Percentiles rank a stretch among this genome's conserved stretches.
Conservation (phyloP, 106 monocot genomes). For the Amphibolis antarctica region DNA sequence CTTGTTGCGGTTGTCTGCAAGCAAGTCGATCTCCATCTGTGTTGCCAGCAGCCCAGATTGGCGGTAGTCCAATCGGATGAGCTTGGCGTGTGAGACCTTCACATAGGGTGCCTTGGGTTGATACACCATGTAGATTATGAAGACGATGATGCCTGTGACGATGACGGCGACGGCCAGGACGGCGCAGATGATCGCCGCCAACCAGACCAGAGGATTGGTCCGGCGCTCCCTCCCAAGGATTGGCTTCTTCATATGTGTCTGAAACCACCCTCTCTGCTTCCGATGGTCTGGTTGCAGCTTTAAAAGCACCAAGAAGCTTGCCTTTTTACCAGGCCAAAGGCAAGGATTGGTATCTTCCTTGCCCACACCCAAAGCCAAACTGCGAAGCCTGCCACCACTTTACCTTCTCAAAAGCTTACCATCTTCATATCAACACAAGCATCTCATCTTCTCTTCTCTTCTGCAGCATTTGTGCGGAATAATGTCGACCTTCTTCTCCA, state of each 20-base stretch:
- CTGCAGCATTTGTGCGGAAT: too few species aligned
- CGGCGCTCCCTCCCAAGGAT: slow-evolving; percentile 1
- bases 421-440: background rate
- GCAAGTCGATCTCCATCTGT: slow-evolving; percentile 23
- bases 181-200: slow-evolving; percentile 48
- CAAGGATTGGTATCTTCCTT: slow-evolving; percentile 32
- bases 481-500: too few species aligned
- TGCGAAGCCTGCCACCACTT: background rate
- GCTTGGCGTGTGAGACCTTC: slow-evolving; percentile 21
- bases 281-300: background rate
- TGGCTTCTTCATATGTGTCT: slow-evolving; percentile 8
- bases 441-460: background rate
- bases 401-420: background rate
- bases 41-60: slow-evolving; percentile 39
- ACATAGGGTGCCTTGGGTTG: slow-evolving; percentile 57
- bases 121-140: slow-evolving; percentile 54
- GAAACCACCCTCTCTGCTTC: background rate
- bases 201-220: slow-evolving; percentile 42
- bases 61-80: slow-evolving; percentile 50
- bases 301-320: too few species aligned
- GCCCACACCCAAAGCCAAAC: slow-evolving; percentile 6
- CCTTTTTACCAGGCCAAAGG: background rate
- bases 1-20: slow-evolving; percentile 51
- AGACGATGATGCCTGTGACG: slow-evolving; percentile 37
- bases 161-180: slow-evolving; percentile 44